Conservation (phyloP, 768 basidiomycete species). For the Suillus alpinus region DNA sequence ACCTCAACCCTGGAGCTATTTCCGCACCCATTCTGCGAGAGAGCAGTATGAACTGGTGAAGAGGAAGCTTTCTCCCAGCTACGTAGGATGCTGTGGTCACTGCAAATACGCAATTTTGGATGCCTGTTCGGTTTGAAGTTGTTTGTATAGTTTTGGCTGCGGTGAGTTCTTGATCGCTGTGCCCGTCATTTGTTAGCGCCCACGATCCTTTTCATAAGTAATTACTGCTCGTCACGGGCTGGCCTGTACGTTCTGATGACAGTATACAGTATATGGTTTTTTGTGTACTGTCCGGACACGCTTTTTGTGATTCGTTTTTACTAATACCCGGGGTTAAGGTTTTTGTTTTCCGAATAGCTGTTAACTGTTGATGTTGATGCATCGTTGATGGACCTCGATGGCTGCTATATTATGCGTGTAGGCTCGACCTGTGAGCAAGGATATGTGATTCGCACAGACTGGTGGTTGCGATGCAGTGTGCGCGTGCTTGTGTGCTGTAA, state of each 20-base stretch:
- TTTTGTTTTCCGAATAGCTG: slow-evolving; percentile 5
- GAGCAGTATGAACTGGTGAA: slow-evolving; percentile 85
- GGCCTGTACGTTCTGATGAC: slow-evolving; percentile 17
- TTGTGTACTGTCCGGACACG: slow-evolving; percentile 16
- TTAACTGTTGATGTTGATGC: neutral
- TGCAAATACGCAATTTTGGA: slow-evolving; percentile 6
- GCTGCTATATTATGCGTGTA: neutral
- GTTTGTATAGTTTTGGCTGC: slow-evolving; percentile 23
- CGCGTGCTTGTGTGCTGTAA: neutral
- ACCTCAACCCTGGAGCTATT: slow-evolving; percentile 60
- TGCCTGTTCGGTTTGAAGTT: slow-evolving; percentile 20
- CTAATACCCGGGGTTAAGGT: slow-evolving; percentile 5
- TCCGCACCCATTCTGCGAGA: slow-evolving; percentile 75
- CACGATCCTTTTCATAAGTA: slow-evolving; percentile 3
- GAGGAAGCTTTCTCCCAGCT: neutral
- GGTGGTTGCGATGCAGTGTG: neutral
- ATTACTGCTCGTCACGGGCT: slow-evolving; percentile 16
- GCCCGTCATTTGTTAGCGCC: slow-evolving; percentile 10
- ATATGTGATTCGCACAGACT: neutral
- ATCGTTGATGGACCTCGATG: slow-evolving; percentile 5
- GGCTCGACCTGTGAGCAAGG: neutral
- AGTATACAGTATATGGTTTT: slow-evolving; percentile 3
- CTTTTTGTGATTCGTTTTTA: neutral
- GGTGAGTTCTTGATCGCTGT: slow-evolving; percentile 16
- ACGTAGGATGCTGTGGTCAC: neutral